Base-by-base conservation (phyloP, 2,329 filamentous ascomycete genomes). In the Fusarium xyrophilum region DNA sequence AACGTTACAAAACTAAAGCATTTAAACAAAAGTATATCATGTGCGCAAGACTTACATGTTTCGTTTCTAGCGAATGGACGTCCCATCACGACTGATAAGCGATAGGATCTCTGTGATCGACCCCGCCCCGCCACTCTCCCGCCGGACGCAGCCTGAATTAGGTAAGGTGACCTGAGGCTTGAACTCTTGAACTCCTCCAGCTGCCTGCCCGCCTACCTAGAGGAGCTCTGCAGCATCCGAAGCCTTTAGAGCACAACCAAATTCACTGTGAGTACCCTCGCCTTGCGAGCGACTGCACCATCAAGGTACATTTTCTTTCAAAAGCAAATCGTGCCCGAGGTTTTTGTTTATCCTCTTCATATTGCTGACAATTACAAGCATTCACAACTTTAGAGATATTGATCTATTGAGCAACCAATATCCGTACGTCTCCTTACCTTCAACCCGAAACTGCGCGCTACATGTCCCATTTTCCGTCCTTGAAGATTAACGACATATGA, bases 231-330 rank as follows among this genome's bases (percentile, higher is more conserved):
- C 56, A 56, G 40, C 60, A 55, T 65, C 60, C 42, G 56, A 38
- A 53, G 56, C 66, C 54, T 63, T 56, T 23, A 33, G 30, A 27
- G 56, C 32, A 28, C 27, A 54, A 40, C 23, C 47, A 67, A 33
- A 64, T 39, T 46, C 30, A 47, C 23, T 42, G 59, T 65, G 23
- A 67, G 62, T 56, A 27, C n/a, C 36, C 17, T 40, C 17, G 27
- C 39, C 33, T 40, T 44, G 17, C 17, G 36, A 19, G 9, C 30
- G 25, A 25, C n/a, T 51, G 30, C 50, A 54, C 67, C 67, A 69
- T 69, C 67, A 69, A 69, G 67, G 67, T 69, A 25, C 67, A 25
- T 35, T 54, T 53, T 39, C 39, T 54, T 28, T 19, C 25, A 35
- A 14, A 33, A 55, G 14, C 27, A 65, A 35, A 32, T 27, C 13